phyloP scores from a whole-genome alignment of 2,329 filamentous ascomycete genomes.

The Penicillium psychrosexuale region DNA sequence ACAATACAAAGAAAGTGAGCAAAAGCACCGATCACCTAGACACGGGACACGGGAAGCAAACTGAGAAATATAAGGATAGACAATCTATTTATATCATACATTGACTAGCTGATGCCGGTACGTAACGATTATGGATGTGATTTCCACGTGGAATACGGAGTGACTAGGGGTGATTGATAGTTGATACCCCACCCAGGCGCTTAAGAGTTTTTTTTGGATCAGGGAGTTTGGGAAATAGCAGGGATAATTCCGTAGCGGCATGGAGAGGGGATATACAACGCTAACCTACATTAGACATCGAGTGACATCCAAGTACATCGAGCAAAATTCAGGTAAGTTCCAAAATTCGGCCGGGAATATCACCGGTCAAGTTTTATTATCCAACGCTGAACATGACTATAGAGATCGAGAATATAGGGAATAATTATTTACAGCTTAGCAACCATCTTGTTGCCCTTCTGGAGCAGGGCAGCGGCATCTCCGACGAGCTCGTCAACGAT shows the following conservation, averaged over 20 bases:
- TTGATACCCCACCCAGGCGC: not conserved
- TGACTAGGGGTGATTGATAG: not conserved
- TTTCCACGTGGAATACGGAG: not conserved
- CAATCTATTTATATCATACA: not conserved
- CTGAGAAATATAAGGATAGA: not conserved
- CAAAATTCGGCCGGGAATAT: not conserved
- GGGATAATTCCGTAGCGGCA: not conserved
- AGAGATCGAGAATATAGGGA: not conserved
- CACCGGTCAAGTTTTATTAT: not conserved
- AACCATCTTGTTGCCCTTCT: conserved; percentile 64
- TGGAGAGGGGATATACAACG: not conserved
- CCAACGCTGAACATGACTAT: conserved; percentile 11
- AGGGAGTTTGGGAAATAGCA: not conserved
- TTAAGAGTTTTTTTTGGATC: not conserved
- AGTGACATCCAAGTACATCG: not conserved
- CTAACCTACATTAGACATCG: not conserved
- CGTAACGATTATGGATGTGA: not conserved
- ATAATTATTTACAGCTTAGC: conserved; percentile 62
- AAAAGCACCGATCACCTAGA: not conserved
- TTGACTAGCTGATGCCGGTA: not conserved
- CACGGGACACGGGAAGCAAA: not conserved
- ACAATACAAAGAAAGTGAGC: not conserved
- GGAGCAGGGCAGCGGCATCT: conserved; percentile 70
- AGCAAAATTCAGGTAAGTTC: not conserved
- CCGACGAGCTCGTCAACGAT: conserved; percentile 92